These are phyloP conservation scores for Yamadazyma phyllophila DNA, from an alignment of 805 yeast genomes.

Conservation along the genomic window DNA sequence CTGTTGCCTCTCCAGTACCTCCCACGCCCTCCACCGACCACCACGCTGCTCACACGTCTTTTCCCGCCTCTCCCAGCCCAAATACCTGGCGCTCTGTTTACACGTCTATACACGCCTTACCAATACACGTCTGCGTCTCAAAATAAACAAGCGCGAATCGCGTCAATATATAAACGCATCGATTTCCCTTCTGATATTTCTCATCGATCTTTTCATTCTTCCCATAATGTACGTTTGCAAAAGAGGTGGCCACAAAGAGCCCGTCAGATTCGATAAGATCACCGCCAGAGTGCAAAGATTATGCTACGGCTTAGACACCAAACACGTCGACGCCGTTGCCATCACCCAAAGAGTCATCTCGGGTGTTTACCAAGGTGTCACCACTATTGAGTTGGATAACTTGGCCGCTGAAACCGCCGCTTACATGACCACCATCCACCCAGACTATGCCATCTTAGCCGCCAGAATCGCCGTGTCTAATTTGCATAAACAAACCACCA, in stretches of 20 bases:
- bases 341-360: slow-evolving; percentile 94
- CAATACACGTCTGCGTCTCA: neutral
- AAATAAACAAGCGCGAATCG: slow-evolving; percentile 5
- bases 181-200: neutral
- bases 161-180: slow-evolving; percentile 6
- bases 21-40: too few species aligned
- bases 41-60: neutral
- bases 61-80: neutral
- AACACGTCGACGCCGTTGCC: slow-evolving; percentile 91
- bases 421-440: slow-evolving; percentile 94
- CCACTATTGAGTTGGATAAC: slow-evolving; percentile 71
- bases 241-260: slow-evolving; percentile 93
- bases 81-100: neutral
- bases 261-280: slow-evolving; percentile 93
- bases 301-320: slow-evolving; percentile 89
- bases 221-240: slow-evolving; percentile 72
- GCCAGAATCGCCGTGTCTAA: slow-evolving; percentile 95
- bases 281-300: slow-evolving; percentile 89
- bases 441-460: slow-evolving; percentile 94
- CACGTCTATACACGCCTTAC: neutral
- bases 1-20: too few species aligned
- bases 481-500: slow-evolving; percentile 90
- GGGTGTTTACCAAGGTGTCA: slow-evolving; percentile 97
- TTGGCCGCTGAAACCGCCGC: slow-evolving; percentile 96
- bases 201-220: neutral